Percentiles rank a stretch among this genome's conserved stretches.
Evolutionary conservation across 2,329 filamentous ascomycete genomes (phyloP).

Genomic region (Aspergillaceae sp.): DNA sequence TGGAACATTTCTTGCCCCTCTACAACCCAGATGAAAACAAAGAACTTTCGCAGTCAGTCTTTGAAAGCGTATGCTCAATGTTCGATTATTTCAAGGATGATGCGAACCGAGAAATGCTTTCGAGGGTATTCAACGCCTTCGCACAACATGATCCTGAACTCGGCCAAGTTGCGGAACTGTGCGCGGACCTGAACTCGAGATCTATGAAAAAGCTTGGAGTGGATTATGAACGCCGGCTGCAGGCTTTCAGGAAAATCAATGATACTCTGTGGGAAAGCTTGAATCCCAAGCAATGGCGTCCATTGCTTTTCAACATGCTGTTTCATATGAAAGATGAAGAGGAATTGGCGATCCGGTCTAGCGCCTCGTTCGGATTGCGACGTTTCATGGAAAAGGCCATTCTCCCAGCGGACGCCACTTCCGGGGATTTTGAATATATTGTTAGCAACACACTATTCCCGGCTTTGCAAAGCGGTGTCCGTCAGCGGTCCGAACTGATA

Average conservation of each 20-base stretch:
- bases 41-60: slow-evolving; percentile 57
- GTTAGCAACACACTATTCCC: slow-evolving; percentile 61
- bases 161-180: slow-evolving; percentile 58
- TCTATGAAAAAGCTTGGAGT: slow-evolving; percentile 64
- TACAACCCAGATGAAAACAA: slow-evolving; percentile 49
- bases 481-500: slow-evolving; percentile 73
- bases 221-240: slow-evolving; percentile 74
- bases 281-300: slow-evolving; percentile 70
- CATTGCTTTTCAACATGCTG: slow-evolving; percentile 79
- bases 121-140: slow-evolving; percentile 63
- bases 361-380: slow-evolving; percentile 71
- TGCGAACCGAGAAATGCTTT: slow-evolving; percentile 64
- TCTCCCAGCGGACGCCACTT: slow-evolving; percentile 32
- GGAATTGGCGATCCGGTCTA: slow-evolving; percentile 76
- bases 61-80: slow-evolving; percentile 65
- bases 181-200: slow-evolving; percentile 72
- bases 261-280: slow-evolving; percentile 52
- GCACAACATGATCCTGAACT: slow-evolving; percentile 56
- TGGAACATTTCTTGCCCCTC: slow-evolving; percentile 70
- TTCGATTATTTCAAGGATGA: slow-evolving; percentile 88
- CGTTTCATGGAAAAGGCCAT: slow-evolving; percentile 62
- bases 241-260: slow-evolving; percentile 66
- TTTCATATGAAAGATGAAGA: slow-evolving; percentile 80
- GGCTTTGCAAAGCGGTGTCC: slow-evolving; percentile 65
- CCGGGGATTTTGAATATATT: slow-evolving; percentile 48